A percentile compares a stretch with the other conserved stretches of the same genome.
phyloP scores from a whole-genome alignment of 768 basidiomycete species.

The Tulasnella sp. region DNA sequence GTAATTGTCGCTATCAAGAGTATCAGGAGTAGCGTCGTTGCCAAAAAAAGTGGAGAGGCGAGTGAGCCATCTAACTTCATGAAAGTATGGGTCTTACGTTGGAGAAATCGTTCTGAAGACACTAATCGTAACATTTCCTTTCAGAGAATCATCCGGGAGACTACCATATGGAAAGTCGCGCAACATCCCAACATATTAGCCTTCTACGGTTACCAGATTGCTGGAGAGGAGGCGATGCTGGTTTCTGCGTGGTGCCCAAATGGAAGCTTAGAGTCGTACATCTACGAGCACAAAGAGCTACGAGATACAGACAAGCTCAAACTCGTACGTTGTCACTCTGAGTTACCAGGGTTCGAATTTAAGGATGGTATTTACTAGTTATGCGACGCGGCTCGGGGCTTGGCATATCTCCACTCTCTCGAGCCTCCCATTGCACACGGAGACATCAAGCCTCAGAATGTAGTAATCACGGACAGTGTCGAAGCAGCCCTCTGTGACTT shows the following conservation, averaged over 20 bases:
- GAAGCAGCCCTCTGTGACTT: not conserved
- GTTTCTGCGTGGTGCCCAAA: slow-evolving; percentile 10
- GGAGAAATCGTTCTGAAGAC: no score
- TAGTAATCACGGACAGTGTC: not conserved
- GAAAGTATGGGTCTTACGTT: not conserved
- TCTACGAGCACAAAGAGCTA: not conserved
- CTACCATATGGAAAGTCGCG: not conserved
- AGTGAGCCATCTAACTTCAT: not conserved
- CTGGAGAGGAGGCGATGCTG: not conserved
- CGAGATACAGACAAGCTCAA: not conserved
- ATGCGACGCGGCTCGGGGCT: not conserved
- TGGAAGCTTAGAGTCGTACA: not conserved
- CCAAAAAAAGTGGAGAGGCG: not conserved
- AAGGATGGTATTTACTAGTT: not conserved
- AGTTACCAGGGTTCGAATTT: not conserved
- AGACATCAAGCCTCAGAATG: slow-evolving; percentile 8
- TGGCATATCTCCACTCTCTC: slow-evolving; percentile 9
- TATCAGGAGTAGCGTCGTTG: not conserved
- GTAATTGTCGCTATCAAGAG: not conserved
- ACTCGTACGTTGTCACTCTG: not conserved
- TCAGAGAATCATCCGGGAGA: not conserved
- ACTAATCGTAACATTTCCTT: not conserved
- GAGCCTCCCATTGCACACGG: slow-evolving; percentile 7
- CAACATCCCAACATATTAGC: not conserved
- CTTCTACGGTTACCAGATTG: not conserved